Conservation (phyloP, 805 yeast genomes). For the Yamadazyma ubonensis region DNA sequence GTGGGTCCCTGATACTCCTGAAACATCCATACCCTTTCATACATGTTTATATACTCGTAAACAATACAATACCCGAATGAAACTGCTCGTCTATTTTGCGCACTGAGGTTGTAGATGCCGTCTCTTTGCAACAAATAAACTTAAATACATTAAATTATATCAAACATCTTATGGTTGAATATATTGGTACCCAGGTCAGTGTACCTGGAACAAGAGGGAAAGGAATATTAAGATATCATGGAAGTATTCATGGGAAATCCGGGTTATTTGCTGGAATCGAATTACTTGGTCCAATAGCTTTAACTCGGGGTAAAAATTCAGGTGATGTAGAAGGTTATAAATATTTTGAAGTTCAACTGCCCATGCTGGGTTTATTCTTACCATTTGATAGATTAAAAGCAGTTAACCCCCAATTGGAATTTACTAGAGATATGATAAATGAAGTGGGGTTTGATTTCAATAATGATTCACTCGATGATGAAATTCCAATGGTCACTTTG, state of each 20-base stretch:
- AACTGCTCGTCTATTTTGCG: constrained; percentile 6
- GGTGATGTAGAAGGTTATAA: constrained; percentile 75
- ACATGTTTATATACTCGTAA: too few species aligned
- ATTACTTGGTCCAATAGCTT: constrained; percentile 58
- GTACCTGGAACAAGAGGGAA: constrained; percentile 67
- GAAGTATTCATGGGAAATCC: constrained; percentile 64
- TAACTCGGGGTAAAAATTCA: constrained; percentile 72
- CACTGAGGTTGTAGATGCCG: constrained; percentile 1
- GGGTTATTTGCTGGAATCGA: constrained; percentile 90
- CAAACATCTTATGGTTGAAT: constrained; percentile 17
- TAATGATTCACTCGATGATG: constrained; percentile 7
- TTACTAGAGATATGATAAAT: constrained; percentile 15
- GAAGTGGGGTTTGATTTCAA: constrained; percentile 9
- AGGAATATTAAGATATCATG: constrained; percentile 70
- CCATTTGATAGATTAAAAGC: constrained; percentile 47
- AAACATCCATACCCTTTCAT: too few species aligned
- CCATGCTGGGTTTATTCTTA: constrained; percentile 75
- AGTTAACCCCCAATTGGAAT: constrained; percentile 32
- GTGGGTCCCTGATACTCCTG: too few species aligned
- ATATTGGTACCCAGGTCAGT: constrained; percentile 35
- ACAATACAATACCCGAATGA: neutral
- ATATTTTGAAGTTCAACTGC: constrained; percentile 64
- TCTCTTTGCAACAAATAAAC: neutral
- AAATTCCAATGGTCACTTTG: neutral
- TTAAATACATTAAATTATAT: constrained; percentile 1